A percentile compares a stretch with the other conserved stretches of the same genome.
Conservation (phyloP, 176 grass and related monocot species). For the Alloteropsis semialata region DNA sequence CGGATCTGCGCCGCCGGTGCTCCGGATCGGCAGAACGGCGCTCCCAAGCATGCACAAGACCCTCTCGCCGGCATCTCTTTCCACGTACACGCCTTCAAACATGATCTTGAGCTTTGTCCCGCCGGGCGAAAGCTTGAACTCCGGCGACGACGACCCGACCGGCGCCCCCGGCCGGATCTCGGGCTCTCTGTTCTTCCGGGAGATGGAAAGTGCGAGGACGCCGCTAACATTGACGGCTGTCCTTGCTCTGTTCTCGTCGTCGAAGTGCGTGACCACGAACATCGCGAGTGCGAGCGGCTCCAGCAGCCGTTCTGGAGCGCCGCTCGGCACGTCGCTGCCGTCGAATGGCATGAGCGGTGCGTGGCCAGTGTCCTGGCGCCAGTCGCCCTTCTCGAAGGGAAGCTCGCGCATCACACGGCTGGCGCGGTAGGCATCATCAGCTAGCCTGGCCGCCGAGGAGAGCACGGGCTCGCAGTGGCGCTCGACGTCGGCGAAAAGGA, state of each 20-base stretch:
- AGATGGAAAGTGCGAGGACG: slow-evolving; percentile 24
- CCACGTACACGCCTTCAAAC: slow-evolving; percentile 56
- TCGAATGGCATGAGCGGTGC: slow-evolving; percentile 48
- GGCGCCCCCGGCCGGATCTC: slow-evolving; percentile 1
- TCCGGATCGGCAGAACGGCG: slow-evolving; percentile 36
- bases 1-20: background rate
- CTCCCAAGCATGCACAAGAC: slow-evolving; percentile 55
- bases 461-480: slow-evolving; percentile 37
- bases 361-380: slow-evolving; percentile 35
- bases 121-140: slow-evolving; percentile 44
- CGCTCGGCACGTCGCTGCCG: background rate
- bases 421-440: background rate
- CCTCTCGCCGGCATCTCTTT: slow-evolving; percentile 36
- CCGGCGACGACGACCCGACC: slow-evolving; percentile 12
- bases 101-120: slow-evolving; percentile 34
- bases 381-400: slow-evolving; percentile 51
- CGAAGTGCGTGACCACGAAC: slow-evolving; percentile 24
- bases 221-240: slow-evolving; percentile 50
- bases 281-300: slow-evolving; percentile 11
- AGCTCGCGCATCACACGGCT: background rate
- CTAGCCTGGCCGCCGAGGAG: slow-evolving; percentile 19
- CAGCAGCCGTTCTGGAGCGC: background rate
- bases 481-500: slow-evolving; percentile 37
- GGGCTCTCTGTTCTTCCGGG: slow-evolving; percentile 4
- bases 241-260: background rate